Base-by-base conservation (phyloP, 2,329 filamentous ascomycete genomes). In the Davidsoniella eucalypti region DNA sequence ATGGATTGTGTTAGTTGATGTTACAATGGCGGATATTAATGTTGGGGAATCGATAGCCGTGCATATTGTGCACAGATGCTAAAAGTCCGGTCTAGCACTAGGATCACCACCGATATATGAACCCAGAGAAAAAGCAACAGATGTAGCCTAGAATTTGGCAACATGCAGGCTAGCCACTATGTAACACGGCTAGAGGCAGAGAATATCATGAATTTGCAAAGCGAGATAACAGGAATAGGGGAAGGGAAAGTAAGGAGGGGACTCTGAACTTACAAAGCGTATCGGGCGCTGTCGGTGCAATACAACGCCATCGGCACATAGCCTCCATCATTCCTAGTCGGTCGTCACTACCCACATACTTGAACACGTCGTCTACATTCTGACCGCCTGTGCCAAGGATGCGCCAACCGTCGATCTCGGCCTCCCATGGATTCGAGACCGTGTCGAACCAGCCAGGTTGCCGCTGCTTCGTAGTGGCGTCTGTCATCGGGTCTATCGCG, bases 341-440 rank as follows among this genome's bases (percentile, higher is more conserved):
- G 57, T 87, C 79, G 40, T 87, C 78, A 36, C 77, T 80, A 52
- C 82, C 78, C 23, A 96, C 75, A 61, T 98, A 98, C 63, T 90
- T 92, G 64, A 87, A 85, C 2, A 96, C 78, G 63, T 98, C 93
- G 58, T 94, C 84, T 2, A 98, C 76, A 49, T 94, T 94, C 66
- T 98, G 92, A 0, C 92, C 92, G 36, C 85, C 84, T 0, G 84
- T 92, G 9, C 84, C 88, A 42, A 95, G 73, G 5, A 96, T 67
- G 41, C 86, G 76, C 82, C 87, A 94, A 1, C 92, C 93, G 50
- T 94, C 87, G 0, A 98, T 66, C 61, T 94, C 86, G 18, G 80
- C 87, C 58, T 93, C 84, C 80, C 84, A 94, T 0, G 92, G 92
- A 59, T 98, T 98, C 4, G 92, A 96, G 44, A 88, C 84, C 5